phyloP scores from a whole-genome alignment of 345 rosid species.

The Populus simonii region DNA sequence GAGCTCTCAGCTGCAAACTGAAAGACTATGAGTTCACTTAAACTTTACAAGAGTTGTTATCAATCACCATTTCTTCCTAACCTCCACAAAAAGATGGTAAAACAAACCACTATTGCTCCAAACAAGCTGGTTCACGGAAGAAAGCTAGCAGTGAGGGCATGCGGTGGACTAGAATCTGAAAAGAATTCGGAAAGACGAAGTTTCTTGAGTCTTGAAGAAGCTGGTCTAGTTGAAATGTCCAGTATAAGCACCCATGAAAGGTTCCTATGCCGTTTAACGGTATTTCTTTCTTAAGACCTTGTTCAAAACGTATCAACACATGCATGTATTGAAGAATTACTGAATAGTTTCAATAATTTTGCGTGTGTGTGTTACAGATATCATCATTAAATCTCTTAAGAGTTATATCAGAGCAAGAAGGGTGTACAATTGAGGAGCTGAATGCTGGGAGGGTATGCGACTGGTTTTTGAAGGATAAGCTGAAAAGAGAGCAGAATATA shows the following conservation, averaged over 20 bases:
- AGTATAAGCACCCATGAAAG: constrained; percentile 77
- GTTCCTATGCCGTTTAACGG: constrained; percentile 87
- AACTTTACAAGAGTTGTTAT: constrained; percentile 9
- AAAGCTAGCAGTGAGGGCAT: constrained; percentile 26
- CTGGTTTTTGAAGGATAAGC: constrained; percentile 83
- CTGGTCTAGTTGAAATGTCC: constrained; percentile 78
- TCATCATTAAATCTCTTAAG: constrained; percentile 78
- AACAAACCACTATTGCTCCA: constrained; percentile 9
- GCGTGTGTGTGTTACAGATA: constrained; percentile 39
- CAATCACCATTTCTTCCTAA: constrained; percentile 22
- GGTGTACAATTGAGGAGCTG: constrained; percentile 72
- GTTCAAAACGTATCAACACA: neutral
- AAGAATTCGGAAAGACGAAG: constrained; percentile 38
- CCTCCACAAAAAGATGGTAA: constrained; percentile 2
- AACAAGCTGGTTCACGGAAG: constrained; percentile 2
- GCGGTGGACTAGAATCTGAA: constrained; percentile 36
- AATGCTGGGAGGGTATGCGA: constrained; percentile 83
- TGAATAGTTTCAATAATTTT: too few species aligned
- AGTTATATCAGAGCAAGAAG: constrained; percentile 80
- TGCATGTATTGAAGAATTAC: neutral
- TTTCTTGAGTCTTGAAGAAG: constrained; percentile 79
- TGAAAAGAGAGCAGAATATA: constrained; percentile 61
- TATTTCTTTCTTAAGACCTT: constrained; percentile 5
- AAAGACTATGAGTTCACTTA: constrained; percentile 25
- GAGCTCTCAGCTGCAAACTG: neutral